phyloP scores from a whole-genome alignment of 2,329 filamentous ascomycete species.

The Fusarium irregulare region DNA sequence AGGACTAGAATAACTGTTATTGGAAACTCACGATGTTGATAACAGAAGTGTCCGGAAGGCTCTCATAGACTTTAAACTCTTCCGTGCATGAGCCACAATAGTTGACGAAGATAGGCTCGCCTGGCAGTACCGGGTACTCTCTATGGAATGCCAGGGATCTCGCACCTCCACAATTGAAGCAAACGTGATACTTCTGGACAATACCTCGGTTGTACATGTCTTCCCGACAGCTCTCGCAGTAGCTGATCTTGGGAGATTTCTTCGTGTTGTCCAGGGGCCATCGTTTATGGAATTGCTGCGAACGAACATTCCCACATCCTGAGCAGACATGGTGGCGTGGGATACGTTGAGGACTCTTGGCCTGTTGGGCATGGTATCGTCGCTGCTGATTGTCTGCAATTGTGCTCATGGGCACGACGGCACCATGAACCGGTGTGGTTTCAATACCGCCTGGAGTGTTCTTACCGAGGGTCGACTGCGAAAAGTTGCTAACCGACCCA shows the following conservation, averaged over 20 bases:
- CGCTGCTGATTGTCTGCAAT: neutral
- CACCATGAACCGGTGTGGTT: neutral
- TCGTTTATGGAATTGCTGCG: slow-evolving; percentile 50
- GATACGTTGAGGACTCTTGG: slow-evolving; percentile 34
- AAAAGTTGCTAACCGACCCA: neutral
- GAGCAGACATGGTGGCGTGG: slow-evolving; percentile 51
- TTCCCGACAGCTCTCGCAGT: slow-evolving; percentile 52
- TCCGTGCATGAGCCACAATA: slow-evolving; percentile 49
- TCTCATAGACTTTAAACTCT: slow-evolving; percentile 42
- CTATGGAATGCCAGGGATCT: slow-evolving; percentile 55
- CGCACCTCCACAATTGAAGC: slow-evolving; percentile 55
- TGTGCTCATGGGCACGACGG: neutral
- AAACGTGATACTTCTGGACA: slow-evolving; percentile 53
- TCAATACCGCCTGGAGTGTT: neutral
- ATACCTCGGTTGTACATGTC: slow-evolving; percentile 38
- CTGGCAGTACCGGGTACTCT: slow-evolving; percentile 38
- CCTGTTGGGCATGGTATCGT: slow-evolving; percentile 12
- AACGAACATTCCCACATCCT: slow-evolving; percentile 52
- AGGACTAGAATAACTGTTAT: neutral
- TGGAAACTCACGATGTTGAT: slow-evolving; percentile 41
- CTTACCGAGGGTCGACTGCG: neutral
- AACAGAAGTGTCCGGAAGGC: slow-evolving; percentile 44
- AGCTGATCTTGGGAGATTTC: slow-evolving; percentile 47
- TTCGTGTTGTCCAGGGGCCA: slow-evolving; percentile 44
- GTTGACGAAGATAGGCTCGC: slow-evolving; percentile 47